Conservation (phyloP, 192 early-diverging fungal species). For the Coemansia sp. region DNA sequence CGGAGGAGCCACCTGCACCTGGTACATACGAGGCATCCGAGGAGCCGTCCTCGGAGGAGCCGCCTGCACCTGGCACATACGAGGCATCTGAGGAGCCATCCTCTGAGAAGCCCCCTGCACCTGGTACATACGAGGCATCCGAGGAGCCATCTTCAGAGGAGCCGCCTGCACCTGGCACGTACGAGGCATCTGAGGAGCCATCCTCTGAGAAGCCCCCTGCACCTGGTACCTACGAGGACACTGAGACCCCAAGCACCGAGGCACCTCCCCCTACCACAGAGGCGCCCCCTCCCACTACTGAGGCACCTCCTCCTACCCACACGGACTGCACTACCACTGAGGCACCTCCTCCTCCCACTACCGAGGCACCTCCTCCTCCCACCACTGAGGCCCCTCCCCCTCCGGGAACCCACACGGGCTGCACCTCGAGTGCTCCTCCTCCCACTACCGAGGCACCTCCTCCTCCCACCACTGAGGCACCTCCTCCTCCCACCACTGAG, state of each 20-base stretch:
- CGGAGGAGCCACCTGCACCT: constrained; percentile 15
- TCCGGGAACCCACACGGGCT: constrained; percentile 7
- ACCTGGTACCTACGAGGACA: constrained; percentile 1
- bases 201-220: constrained; percentile 19
- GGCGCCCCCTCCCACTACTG: constrained; percentile 17
- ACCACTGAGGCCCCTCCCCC: constrained; percentile 17
- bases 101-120: constrained; percentile 10
- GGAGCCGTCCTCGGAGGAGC: constrained; percentile 21
- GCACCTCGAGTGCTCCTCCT: constrained; percentile 6
- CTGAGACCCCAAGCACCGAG: constrained; percentile 16
- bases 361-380: constrained; percentile 15
- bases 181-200: constrained; percentile 7
- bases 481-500: constrained; percentile 20
- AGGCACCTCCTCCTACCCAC: constrained; percentile 16
- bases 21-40: constrained; percentile 9
- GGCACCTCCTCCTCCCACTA: constrained; percentile 16
- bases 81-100: constrained; percentile 8
- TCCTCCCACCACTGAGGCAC: constrained; percentile 17
- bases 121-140: constrained; percentile 4
- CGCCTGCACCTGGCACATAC: constrained; percentile 10
- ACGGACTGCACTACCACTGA: constrained; percentile 21
- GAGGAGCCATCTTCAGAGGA: constrained; percentile 22
- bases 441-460: constrained; percentile 22
- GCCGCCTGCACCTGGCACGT: constrained; percentile 14
- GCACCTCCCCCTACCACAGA: constrained; percentile 22